Evolutionary conservation across 176 grass and related monocot genomes (phyloP).

Genomic region (Poa pratensis): DNA sequence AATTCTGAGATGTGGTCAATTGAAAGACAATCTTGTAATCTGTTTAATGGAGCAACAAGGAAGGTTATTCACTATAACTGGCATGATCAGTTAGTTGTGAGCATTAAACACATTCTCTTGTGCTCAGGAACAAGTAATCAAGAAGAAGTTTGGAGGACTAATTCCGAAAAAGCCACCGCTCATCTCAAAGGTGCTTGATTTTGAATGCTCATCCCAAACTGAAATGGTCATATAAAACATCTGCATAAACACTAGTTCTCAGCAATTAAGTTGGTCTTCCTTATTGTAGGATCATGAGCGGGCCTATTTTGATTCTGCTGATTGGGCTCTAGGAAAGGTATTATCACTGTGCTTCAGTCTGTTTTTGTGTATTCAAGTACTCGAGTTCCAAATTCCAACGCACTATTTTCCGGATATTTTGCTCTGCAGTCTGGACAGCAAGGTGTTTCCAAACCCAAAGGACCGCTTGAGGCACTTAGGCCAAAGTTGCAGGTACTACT

Average conservation of each 20-base stretch:
- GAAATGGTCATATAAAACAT: constrained; percentile 7
- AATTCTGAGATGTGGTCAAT: constrained; percentile 1
- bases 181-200: constrained; percentile 78
- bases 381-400: neutral
- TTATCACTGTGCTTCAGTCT: too few relatives aligned
- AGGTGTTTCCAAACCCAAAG: constrained; percentile 87
- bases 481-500: constrained; percentile 80
- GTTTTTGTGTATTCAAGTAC: neutral
- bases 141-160: constrained; percentile 93
- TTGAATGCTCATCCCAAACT: neutral
- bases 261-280: constrained; percentile 27
- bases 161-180: constrained; percentile 86
- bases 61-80: constrained; percentile 9
- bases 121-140: constrained; percentile 74
- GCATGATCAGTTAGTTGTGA: constrained; percentile 20
- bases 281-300: constrained; percentile 82
- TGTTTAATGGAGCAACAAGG: constrained; percentile 7
- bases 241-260: neutral
- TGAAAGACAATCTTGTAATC: neutral
- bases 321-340: constrained; percentile 96
- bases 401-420: constrained; percentile 9
- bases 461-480: constrained; percentile 88
- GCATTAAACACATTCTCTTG: constrained; percentile 15
- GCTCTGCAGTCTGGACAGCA: constrained; percentile 60
- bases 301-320: constrained; percentile 93